These are phyloP conservation scores for Colletotrichum abscissum DNA, from an alignment of 2,329 filamentous ascomycete genomes.

Conservation along the genomic window DNA sequence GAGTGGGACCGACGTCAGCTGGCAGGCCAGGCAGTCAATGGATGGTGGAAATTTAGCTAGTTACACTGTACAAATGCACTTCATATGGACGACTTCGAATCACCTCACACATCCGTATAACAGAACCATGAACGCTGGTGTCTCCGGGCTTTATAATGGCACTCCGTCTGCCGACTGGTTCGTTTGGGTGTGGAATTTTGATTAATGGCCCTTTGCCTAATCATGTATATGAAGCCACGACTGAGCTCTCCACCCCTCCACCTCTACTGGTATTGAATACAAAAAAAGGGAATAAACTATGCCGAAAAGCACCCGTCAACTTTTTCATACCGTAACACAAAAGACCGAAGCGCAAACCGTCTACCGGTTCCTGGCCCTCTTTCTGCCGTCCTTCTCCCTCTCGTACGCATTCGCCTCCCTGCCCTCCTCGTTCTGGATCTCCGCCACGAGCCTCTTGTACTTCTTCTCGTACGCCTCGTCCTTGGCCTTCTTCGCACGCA, in stretches of 20 bases:
- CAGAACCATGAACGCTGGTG: neutral
- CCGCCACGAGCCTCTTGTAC: constrained; percentile 89
- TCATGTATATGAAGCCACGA: neutral
- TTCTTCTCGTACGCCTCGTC: constrained; percentile 97
- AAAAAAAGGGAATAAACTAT: constrained; percentile 22
- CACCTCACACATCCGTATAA: too few relatives aligned
- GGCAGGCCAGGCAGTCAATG: neutral
- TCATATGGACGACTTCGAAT: neutral
- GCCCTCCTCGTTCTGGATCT: constrained; percentile 96
- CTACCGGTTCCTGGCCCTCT: constrained; percentile 62
- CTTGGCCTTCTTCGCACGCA: constrained; percentile 91
- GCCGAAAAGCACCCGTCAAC: constrained; percentile 17
- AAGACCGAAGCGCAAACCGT: neutral
- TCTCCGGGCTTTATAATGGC: neutral
- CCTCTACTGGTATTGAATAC: constrained; percentile 30
- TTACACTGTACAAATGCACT: neutral
- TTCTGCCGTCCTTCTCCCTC: constrained; percentile 81
- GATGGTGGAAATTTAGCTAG: neutral
- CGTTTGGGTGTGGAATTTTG: neutral
- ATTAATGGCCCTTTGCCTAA: neutral
- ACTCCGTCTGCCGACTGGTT: neutral
- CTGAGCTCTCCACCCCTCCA: neutral
- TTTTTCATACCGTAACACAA: constrained; percentile 16
- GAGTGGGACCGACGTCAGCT: neutral
- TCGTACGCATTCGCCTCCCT: constrained; percentile 89